Evolutionary conservation across 352 stramenopile genomes (phyloP), one percentile per base, ranked within the genome.

Genomic region (Globisporangium paddicum): DNA sequence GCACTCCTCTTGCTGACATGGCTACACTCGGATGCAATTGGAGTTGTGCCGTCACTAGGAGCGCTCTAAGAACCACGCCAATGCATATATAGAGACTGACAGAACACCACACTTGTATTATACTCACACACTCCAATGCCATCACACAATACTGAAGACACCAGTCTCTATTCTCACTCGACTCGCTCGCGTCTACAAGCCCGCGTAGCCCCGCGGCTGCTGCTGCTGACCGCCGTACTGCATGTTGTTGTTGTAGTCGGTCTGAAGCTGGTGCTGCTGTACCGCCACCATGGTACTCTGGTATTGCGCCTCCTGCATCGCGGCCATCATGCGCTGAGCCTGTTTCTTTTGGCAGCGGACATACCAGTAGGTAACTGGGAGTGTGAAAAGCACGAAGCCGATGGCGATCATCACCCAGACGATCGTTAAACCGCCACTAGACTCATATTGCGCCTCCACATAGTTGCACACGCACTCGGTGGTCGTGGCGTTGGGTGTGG

Each of bases 21-120:
- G 46, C 25, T 52, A 52, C 46, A 25, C 46, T 37, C 46, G 16
- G 46, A 52, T 38, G 25, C 46, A 52, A 37, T 23, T 37, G 14
- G 45, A 51, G 16, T n/a, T n/a, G n/a, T 3, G 45, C 13, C 37
- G 37, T n/a, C 37, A 44, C 19, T 19, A n/a, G n/a, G n/a, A n/a
- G n/a, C n/a, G n/a, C 16, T n/a, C 28, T 32, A 32, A 32, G 28
- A 32, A 32, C 28, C 6, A 32, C 28, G 28, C 28, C 28, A 32
- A n/a, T n/a, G n/a, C n/a, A n/a, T n/a, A n/a, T n/a, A n/a, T n/a
- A n/a, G n/a, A n/a, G n/a, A n/a, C n/a, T n/a, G n/a, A 32, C 28
- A 32, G 3, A 32, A 32, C 28, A 32, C 28, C 3, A 32, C 28
- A 32, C 28, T n/a, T 41, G 35, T 41, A 18, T 41, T n/a, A 18